Evolutionary conservation across 192 early-diverging fungal genomes (phyloP).

Genomic region (Coemansia sp.): DNA sequence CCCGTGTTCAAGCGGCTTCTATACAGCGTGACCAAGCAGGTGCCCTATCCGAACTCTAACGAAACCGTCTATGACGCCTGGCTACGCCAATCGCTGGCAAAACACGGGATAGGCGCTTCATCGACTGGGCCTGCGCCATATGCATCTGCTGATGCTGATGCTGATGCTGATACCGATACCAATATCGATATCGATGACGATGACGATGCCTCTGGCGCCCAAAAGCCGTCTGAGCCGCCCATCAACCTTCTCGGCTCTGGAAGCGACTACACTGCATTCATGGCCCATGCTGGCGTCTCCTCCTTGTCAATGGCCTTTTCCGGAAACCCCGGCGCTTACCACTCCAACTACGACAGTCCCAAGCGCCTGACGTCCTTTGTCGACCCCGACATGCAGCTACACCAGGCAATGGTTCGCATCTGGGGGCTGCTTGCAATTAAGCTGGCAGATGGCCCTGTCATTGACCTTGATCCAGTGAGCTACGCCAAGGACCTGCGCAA

Average conservation of each 20-base stretch:
- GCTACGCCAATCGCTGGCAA: constrained; percentile 20
- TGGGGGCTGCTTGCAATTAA: constrained; percentile 52
- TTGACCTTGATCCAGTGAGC: constrained; percentile 39
- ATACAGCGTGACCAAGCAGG: constrained; percentile 47
- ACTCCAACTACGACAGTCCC: constrained; percentile 66
- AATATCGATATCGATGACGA: background rate
- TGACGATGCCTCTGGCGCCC: background rate
- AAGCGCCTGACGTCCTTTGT: constrained; percentile 59
- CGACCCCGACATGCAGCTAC: constrained; percentile 57
- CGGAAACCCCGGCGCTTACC: constrained; percentile 56
- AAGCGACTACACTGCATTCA: constrained; percentile 60
- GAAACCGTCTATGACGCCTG: constrained; percentile 55
- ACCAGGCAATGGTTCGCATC: constrained; percentile 51
- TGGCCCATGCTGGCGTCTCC: constrained; percentile 62
- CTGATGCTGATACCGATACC: background rate
- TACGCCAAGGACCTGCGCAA: constrained; percentile 53
- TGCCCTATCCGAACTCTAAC: constrained; percentile 49
- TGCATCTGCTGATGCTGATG: background rate
- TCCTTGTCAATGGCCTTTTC: constrained; percentile 56
- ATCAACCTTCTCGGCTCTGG: constrained; percentile 48
- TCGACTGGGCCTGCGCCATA: too few species aligned
- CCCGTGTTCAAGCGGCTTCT: constrained; percentile 53
- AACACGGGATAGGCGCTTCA: too few species aligned
- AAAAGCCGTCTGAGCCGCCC: constrained; percentile 7
- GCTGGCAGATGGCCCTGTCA: constrained; percentile 51